Percentiles rank a stretch among this genome's conserved stretches.
Conservation (phyloP, 2,329 filamentous ascomycete species). For the Ophiostoma fasciatum region DNA sequence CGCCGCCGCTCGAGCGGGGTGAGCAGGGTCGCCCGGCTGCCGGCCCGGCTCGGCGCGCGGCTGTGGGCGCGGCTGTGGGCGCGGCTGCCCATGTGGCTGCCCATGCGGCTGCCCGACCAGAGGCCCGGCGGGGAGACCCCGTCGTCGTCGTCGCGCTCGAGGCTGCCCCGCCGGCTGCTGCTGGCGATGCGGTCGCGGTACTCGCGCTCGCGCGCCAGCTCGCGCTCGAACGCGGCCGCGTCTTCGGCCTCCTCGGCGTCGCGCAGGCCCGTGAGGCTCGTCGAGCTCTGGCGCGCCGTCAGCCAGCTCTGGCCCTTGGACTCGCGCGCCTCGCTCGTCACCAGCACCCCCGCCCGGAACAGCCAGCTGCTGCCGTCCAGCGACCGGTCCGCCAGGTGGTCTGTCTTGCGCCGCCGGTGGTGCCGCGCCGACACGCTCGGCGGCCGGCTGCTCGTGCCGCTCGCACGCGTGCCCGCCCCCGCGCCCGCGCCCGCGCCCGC, state of each 20-base stretch:
- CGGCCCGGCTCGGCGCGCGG: conserved; percentile 28
- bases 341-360: conserved; percentile 44
- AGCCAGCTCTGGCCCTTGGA: conserved; percentile 58
- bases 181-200: conserved; percentile 19
- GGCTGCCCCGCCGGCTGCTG: conserved; percentile 20
- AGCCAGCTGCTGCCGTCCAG: conserved; percentile 45
- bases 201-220: conserved; percentile 35
- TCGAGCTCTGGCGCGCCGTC: conserved; percentile 48
- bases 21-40: conserved; percentile 27
- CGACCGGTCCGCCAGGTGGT: conserved; percentile 13
- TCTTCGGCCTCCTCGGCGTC: conserved; percentile 33
- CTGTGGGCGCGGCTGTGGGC: conserved; percentile 32
- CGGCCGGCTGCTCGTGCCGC: too few species aligned
- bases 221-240: conserved; percentile 28
- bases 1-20: conserved; percentile 27
- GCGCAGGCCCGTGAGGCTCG: conserved; percentile 38
- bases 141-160: conserved; percentile 23
- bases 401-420: conserved; percentile 12
- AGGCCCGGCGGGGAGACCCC: conserved; percentile 15
- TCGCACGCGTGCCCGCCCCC: too few species aligned
- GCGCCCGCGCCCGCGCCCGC: too few species aligned
- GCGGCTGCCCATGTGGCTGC: conserved; percentile 33
- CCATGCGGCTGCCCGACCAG: conserved; percentile 21
- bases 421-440: conserved; percentile 3
- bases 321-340: conserved; percentile 47